These are phyloP conservation scores for Clathrus columnatus DNA, from an alignment of 768 basidiomycete genomes.

Conservation along the genomic window DNA sequence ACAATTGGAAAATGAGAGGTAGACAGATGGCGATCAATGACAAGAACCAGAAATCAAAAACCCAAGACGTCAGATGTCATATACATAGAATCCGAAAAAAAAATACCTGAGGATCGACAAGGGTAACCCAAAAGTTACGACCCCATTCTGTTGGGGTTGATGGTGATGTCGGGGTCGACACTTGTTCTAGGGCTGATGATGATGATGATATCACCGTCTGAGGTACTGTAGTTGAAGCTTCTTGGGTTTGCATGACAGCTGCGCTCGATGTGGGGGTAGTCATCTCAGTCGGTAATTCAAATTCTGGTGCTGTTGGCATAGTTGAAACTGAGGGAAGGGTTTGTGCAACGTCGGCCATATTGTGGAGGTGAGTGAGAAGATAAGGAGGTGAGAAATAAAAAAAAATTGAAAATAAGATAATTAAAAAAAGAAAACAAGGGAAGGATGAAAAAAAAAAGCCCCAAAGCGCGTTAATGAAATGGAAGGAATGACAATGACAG, in stretches of 20 bases:
- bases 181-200: not conserved
- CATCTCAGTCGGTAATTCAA: not conserved
- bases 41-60: constrained; percentile 10
- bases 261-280: not conserved
- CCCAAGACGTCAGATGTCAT: too few species aligned
- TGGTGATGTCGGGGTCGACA: not conserved
- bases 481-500: too few species aligned
- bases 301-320: not conserved
- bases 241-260: not conserved
- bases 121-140: constrained; percentile 89
- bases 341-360: not conserved
- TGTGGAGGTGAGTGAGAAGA: not conserved
- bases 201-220: not conserved
- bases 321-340: not conserved
- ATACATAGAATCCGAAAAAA: too few species aligned
- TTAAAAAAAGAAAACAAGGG: not conserved
- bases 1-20: constrained; percentile 25
- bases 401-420: not conserved
- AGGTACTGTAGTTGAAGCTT: not conserved
- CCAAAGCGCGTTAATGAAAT: too few species aligned
- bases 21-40: constrained; percentile 27
- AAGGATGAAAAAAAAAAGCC: too few species aligned
- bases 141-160: constrained; percentile 51
- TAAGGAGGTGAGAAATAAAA: not conserved
- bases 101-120: constrained; percentile 82